Evolutionary conservation across 2,329 filamentous ascomycete genomes (phyloP), one percentile per base, ranked within the genome.

Genomic region (Gnomoniopsis smithogilvyi): DNA sequence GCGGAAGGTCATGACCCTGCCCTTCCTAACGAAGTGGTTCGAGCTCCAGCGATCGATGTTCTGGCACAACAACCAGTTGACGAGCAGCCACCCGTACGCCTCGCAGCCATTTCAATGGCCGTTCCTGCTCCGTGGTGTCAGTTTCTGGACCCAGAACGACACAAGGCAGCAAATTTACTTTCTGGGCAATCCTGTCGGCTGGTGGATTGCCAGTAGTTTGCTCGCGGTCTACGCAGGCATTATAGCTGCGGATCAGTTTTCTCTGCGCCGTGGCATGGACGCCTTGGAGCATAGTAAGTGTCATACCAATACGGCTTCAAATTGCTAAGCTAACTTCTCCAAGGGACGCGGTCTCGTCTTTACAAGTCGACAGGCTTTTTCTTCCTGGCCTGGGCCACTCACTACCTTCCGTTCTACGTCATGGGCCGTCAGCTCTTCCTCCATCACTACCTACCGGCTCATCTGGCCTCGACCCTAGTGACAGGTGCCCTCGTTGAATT

Each of bases 361-460:
- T 99, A 99, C 78, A 98, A 98, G 81, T 97, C 92, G 56, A 98
- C 95, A 0, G 95, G 95, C 24, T 99, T 99, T 84, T 96, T 99
- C 80, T 98, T 97, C 86, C 85, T 99, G 59, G 92, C 92, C 58
- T 99, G 95, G 95, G 92, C 91, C 15, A 94, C 92, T 2, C 95
- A 99, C 74, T 99, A 97, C 80, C 86, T 96, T 74, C 94, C 94
- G 54, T 99, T 99, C 81, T 99, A 87, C 78, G 86, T 97, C 64
- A 99, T 99, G 94, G 94, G 94, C 59, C 92, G 94, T 67, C 94
- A 99, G 74, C 87, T 97, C 64, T 99, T 99, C 86, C 76, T 99
- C 66, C 95, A 99, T 74, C 95, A 99, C 76, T 99, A 99, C 72
- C 85, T 99, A 3, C 95, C 95, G 0, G 92, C 95, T 1, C 95